Evolutionary conservation across 2,329 filamentous ascomycete species (phyloP), one percentile per base, ranked within the genome.

Genomic region (Arthrobotrys iridis): DNA sequence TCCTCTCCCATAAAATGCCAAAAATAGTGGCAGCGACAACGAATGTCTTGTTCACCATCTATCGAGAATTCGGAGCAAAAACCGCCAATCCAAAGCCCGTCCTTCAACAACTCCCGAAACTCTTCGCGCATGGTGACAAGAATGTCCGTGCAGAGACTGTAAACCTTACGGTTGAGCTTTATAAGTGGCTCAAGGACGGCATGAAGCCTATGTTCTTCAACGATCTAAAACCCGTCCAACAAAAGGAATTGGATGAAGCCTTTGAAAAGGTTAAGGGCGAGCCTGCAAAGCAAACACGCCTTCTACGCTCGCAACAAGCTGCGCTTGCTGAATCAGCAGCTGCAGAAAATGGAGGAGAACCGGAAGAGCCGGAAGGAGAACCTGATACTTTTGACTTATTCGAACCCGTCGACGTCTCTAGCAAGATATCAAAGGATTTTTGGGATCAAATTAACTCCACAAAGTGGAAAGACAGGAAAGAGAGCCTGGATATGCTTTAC

Each of bases 151-250:
- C 93, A 2, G 95, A 97, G 82, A 93, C 93, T 26, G 95, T 95
- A 50, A 93, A 91, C 79, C 85, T 99, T 68, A 91, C 94, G 0
- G 92, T 97, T 52, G 96, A 99, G 81, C 88, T 99, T 70, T 99
- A 99, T 83, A 87, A 95, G 82, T 99, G 96, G 95, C 86, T 99
- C 33, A 91, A 94, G 78, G 95, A 99, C 77, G 94, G 94, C 8
- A 97, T 99, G 89, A 99, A 99, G 82, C 93, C 94, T 37, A 90
- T 98, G 83, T 98, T 99, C 82, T 99, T 95, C 93, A 89, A 87
- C 46, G 95, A 99, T 72, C 83, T 99, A 76, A 99, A 99, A 82
- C 91, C 94, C 0, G 94, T 96, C 0, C 95, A 99, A 81, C 95
- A 99, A 82, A 89, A 90, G 76, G 96, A 99, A 80, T 84, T 99